Base-by-base conservation (phyloP, 2,329 filamentous ascomycete species). In the Scytalidium lignicola region DNA sequence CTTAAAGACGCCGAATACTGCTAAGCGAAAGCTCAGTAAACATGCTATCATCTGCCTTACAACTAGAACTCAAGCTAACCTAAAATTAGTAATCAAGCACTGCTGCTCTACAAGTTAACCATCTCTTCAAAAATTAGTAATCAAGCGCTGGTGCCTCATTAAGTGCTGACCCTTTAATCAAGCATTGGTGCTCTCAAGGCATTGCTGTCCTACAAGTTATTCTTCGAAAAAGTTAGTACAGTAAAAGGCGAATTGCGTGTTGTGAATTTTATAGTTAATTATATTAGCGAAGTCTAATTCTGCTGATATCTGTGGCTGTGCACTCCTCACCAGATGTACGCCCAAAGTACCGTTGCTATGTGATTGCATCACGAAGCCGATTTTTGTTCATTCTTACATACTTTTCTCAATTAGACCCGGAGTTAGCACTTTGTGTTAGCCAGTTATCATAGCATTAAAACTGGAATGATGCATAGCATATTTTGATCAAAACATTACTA, bases 401-500 rank as follows among this genome's bases (percentile, higher is more conserved):
- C 47, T 52, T 37, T 13, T 52, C 39, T 43, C 46, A 17, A 43
- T 49, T 46, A 49, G 19, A 18, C 23, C 20, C 20, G 22, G 39
- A 54, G 49, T 45, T 43, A 44, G 42, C 28, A 10, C 23, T 44
- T 43, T 46, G 39, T 51, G 46, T 54, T 40, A 45, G 19, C 46
- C 29, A 42, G n/a, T 18, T 13, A 49, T 22, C 9, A 49, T 49
- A 20, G 41, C 46, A 2, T 41, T 22, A 19, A 18, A 49, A 49
- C 28, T 49, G n/a, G 41, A n/a, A 49, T 44, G 42, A 41, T 37
- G 28, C n/a, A 29, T 15, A 45, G 42, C 47, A 41, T 52, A 46
- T 51, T 55, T 54, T 56, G 26, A 54, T 52, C 45, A 42, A 52
- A 47, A 32, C 26, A 40, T 51, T 54, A 26, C 51, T 54, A 51